These are phyloP conservation scores for Fusarium keratoplasticum DNA, from an alignment of 2,329 filamentous ascomycete genomes.

Conservation along the genomic window DNA sequence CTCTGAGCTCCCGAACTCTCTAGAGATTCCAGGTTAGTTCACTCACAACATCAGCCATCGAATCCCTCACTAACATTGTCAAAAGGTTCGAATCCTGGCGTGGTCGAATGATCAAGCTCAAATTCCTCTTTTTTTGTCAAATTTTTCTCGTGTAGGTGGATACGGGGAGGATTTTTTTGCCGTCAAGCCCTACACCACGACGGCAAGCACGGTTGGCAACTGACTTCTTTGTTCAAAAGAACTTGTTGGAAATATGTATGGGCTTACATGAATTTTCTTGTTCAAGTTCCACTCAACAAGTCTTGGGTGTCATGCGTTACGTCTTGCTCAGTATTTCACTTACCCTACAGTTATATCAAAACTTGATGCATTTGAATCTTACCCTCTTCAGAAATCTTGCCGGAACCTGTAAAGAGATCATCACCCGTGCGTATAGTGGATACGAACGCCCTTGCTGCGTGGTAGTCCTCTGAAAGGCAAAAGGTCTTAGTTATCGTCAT, in stretches of 20 bases:
- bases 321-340: not conserved
- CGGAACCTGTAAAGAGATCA: too few species aligned
- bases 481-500: too few species aligned
- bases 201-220: too few species aligned
- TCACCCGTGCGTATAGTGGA: too few species aligned
- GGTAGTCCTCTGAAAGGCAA: too few species aligned
- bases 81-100: constrained; percentile 30
- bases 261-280: not conserved
- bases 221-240: not conserved
- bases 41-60: not conserved
- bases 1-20: constrained; percentile 18
- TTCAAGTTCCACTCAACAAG: not conserved
- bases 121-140: not conserved
- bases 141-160: not conserved
- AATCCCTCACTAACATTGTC: not conserved
- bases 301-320: not conserved
- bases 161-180: not conserved
- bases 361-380: not conserved
- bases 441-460: too few species aligned
- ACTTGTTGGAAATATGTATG: not conserved
- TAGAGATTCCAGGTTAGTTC: constrained; percentile 31
- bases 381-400: too few species aligned
- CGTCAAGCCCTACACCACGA: too few species aligned
- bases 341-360: not conserved
- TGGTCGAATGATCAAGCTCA: constrained; percentile 15